Evolutionary conservation across 495 filamentous ascomycete genomes (phyloP), one percentile per base, ranked within the genome.

Genomic region (Chaetomidium leptoderma): DNA sequence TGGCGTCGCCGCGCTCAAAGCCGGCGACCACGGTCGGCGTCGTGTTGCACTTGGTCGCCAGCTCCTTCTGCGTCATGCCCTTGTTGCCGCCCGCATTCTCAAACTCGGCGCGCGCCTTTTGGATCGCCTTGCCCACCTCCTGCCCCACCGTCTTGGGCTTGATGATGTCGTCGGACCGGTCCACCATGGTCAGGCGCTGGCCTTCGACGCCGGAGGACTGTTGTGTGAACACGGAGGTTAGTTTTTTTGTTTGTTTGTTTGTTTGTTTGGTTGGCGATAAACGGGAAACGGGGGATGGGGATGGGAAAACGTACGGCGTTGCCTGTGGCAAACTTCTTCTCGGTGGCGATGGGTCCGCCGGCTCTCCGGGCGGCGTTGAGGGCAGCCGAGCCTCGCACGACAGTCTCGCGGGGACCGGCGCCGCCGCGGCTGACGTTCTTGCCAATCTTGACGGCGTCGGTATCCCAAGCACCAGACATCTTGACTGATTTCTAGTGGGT

Each of bases 111-210:
- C 90, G 85, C 56, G 83, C 82, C 66, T 81, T 78, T 63, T 83
- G 81, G 81, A 98, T 96, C 24, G 86, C 90, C 57, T 87, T 81
- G 59, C 87, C 91, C 59, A 97, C 90, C 50, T 83, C 77, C 59
- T 76, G 71, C 64, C 91, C 90, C 47, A 97, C 81, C 53, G 90
- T 96, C 74, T 91, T 92, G 64, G 91, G 91, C 78, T 95, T 95
- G 72, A 97, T 84, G 76, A 97, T 96, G 71, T 97, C 93, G 80
- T 97, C 95, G 72, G 85, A 83, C 65, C 93, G 93, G 81, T 97
- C 93, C 70, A 99, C 91, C 80, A 97, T 99, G 43, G 93, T 97
- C 51, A 97, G 81, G 69, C 88, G 91, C 75, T 99, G 93, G 67
- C 93, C 93, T 78, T 97, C 92, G 59, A 80, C 78, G 47, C 70